phyloP scores from a whole-genome alignment of 345 rosid species.

The Adansonia digitata region DNA sequence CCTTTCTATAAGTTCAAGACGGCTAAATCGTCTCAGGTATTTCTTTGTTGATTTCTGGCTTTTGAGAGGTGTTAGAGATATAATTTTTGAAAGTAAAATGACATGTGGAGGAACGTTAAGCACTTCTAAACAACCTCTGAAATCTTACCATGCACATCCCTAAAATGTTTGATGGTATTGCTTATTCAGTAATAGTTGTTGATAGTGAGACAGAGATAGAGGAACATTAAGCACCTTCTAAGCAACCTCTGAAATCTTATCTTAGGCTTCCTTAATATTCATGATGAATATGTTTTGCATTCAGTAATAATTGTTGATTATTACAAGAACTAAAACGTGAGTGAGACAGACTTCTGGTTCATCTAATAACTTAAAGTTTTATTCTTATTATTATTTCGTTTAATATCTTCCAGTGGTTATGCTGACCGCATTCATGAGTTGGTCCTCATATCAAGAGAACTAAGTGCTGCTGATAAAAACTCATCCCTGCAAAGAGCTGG shows the following conservation, averaged over 20 bases:
- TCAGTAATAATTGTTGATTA: neutral
- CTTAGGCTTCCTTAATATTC: neutral
- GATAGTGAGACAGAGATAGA: neutral
- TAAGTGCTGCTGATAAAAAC: conserved; percentile 51
- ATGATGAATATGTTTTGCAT: neutral
- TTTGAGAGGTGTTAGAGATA: neutral
- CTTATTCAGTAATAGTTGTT: neutral
- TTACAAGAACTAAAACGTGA: neutral
- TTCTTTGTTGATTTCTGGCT: neutral
- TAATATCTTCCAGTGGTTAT: conserved; percentile 63
- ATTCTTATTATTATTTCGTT: conserved; percentile 18
- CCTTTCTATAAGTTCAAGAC: conserved; percentile 87
- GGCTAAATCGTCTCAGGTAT: conserved; percentile 94
- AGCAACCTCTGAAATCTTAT: neutral
- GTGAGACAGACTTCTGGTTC: neutral
- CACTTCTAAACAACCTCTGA: neutral
- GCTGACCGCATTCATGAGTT: conserved; percentile 96
- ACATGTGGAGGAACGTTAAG: neutral
- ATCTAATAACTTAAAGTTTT: neutral
- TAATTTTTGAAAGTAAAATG: neutral
- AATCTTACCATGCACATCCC: neutral
- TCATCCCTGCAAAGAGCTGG: conserved; percentile 58
- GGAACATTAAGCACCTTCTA: neutral
- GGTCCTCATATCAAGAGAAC: conserved; percentile 79
- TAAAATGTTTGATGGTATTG: neutral